phyloP scores from a whole-genome alignment of 2,329 filamentous ascomycete species.

The Diaporthe sp. region DNA sequence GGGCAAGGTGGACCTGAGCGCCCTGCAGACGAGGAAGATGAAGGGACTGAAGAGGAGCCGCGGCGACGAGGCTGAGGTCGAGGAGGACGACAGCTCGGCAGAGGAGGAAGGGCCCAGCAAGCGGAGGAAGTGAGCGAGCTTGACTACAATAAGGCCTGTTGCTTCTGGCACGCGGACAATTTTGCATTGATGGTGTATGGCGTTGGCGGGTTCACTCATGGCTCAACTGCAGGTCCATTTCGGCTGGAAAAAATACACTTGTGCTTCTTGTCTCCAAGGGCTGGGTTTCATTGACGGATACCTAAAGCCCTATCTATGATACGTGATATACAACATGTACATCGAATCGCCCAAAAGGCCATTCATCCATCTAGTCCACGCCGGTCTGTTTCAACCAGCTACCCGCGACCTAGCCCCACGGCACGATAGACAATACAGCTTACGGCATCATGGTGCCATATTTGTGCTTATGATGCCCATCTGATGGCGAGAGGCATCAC shows the following conservation, averaged over 20 bases:
- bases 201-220: slow-evolving; percentile 31
- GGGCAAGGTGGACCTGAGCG: slow-evolving; percentile 87
- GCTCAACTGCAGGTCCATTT: slow-evolving; percentile 6
- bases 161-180: slow-evolving; percentile 1
- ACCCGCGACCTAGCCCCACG: not conserved
- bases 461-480: not conserved
- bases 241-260: slow-evolving; percentile 20
- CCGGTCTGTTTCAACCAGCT: not conserved
- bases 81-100: slow-evolving; percentile 58
- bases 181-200: slow-evolving; percentile 41
- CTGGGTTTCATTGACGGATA: slow-evolving; percentile 1
- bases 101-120: slow-evolving; percentile 55
- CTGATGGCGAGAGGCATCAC: not conserved
- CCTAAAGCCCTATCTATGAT: not conserved
- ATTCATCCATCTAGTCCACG: not conserved
- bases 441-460: not conserved
- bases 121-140: slow-evolving; percentile 50
- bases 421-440: not conserved
- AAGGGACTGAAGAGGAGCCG: slow-evolving; percentile 94
- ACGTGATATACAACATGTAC: slow-evolving; percentile 10
- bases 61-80: slow-evolving; percentile 69
- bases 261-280: not conserved
- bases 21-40: slow-evolving; percentile 98
- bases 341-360: not conserved
- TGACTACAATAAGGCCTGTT: not conserved